A percentile compares a stretch with the other conserved stretches of the same genome.
Conservation (phyloP, 768 basidiomycete species). For the Terana coerulea region DNA sequence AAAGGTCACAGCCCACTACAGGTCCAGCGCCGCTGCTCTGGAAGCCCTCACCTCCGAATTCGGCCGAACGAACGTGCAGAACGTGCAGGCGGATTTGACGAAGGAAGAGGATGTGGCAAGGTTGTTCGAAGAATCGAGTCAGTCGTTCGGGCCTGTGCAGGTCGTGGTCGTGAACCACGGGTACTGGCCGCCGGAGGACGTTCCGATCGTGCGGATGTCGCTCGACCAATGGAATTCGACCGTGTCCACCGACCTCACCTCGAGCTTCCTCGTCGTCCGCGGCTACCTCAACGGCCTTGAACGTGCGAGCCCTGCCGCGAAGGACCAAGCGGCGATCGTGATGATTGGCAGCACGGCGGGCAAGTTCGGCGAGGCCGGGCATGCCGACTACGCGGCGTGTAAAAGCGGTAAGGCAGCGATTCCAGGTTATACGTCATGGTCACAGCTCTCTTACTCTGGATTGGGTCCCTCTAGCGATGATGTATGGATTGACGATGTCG, state of each 20-base stretch:
- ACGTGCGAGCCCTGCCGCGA: conserved; percentile 31
- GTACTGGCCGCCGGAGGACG: conserved; percentile 41
- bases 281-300: conserved; percentile 52
- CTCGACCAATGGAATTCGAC: conserved; percentile 63
- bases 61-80: conserved; percentile 26
- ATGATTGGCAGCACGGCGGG: conserved; percentile 71
- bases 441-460: neutral
- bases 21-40: conserved; percentile 44
- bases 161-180: conserved; percentile 63
- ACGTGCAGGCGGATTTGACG: conserved; percentile 55
- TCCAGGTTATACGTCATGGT: neutral
- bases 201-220: conserved; percentile 52
- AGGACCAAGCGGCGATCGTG: conserved; percentile 56
- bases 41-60: conserved; percentile 37
- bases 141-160: conserved; percentile 48
- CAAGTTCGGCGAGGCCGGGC: conserved; percentile 66
- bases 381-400: conserved; percentile 62
- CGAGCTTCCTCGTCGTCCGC: conserved; percentile 61
- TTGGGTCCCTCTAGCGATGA: conserved; percentile 44
- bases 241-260: conserved; percentile 60
- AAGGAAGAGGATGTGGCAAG: conserved; percentile 48
- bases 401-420: conserved; percentile 53
- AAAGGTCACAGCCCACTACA: conserved; percentile 69
- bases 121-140: conserved; percentile 40
- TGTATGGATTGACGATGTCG: conserved; percentile 65